A percentile compares a stretch with the other conserved stretches of the same genome.
Conservation (phyloP, 2,329 filamentous ascomycete species). For the Pleomassaria siparia region DNA sequence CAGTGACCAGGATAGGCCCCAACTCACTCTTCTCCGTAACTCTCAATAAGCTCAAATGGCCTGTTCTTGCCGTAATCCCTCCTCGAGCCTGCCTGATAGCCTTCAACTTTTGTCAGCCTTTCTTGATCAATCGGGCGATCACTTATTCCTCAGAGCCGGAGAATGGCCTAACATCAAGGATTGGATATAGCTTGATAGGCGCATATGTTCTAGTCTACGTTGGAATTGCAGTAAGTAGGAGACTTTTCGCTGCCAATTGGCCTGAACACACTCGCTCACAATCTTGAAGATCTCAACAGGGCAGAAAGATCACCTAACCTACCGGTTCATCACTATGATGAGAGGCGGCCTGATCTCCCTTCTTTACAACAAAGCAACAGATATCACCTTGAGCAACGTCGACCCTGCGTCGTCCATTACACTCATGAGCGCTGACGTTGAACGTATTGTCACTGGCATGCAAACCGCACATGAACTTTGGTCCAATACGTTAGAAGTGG, state of each 20-base stretch:
- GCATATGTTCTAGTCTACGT: slow-evolving; percentile 39
- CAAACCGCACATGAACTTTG: slow-evolving; percentile 39
- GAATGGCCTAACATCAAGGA: slow-evolving; percentile 23
- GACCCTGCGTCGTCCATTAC: slow-evolving; percentile 36
- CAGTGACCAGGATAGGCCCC: slow-evolving; percentile 18
- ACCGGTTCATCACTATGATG: slow-evolving; percentile 39
- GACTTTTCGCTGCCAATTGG: neutral
- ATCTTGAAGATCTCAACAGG: slow-evolving; percentile 31
- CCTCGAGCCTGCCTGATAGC: slow-evolving; percentile 34
- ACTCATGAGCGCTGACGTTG: slow-evolving; percentile 41
- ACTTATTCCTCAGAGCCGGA: slow-evolving; percentile 23
- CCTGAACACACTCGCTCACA: slow-evolving; percentile 16
- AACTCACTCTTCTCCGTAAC: slow-evolving; percentile 31
- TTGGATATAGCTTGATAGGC: slow-evolving; percentile 37
- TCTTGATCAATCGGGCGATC: slow-evolving; percentile 37
- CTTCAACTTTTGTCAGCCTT: slow-evolving; percentile 42
- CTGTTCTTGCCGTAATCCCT: slow-evolving; percentile 30
- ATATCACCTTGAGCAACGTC: slow-evolving; percentile 30
- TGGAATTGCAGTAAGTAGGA: slow-evolving; percentile 31
- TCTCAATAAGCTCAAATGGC: slow-evolving; percentile 31
- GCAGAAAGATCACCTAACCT: slow-evolving; percentile 38
- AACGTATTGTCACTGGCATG: slow-evolving; percentile 39
- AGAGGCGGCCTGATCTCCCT: slow-evolving; percentile 40
- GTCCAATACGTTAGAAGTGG: slow-evolving; percentile 46
- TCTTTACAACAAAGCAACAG: slow-evolving; percentile 38